phyloP scores from a whole-genome alignment of 1,139 yeast species.

The Wickerhamiella infanticola region DNA sequence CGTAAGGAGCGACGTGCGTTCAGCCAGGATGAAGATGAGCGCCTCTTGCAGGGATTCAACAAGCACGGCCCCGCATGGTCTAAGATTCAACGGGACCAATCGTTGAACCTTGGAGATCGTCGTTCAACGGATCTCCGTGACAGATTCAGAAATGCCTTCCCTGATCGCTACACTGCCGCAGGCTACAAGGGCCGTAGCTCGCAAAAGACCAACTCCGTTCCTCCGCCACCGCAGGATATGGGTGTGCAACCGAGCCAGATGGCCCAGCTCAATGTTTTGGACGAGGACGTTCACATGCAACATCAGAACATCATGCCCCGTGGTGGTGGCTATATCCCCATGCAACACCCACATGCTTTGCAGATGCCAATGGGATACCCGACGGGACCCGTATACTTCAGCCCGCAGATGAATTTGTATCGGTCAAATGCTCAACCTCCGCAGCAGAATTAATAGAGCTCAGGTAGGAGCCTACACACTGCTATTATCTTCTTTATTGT shows the following conservation, averaged over 20 bases:
- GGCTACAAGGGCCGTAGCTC: constrained; percentile 28
- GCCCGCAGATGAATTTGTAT: not conserved
- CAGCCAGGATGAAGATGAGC: constrained; percentile 64
- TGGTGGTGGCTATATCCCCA: constrained; percentile 4
- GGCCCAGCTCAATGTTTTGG: constrained; percentile 4
- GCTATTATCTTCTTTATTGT: not conserved
- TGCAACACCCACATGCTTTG: constrained; percentile 3
- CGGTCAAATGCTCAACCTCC: not conserved
- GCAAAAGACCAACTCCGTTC: constrained; percentile 1
- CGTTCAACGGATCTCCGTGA: constrained; percentile 32
- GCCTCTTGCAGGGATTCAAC: constrained; percentile 49
- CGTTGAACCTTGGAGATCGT: constrained; percentile 24
- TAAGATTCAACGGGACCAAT: constrained; percentile 39
- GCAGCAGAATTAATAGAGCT: not conserved
- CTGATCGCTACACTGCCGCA: constrained; percentile 29
- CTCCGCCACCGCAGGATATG: constrained; percentile 5
- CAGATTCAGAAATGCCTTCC: constrained; percentile 31
- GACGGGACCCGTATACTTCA: not conserved
- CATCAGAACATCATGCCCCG: constrained; percentile 6
- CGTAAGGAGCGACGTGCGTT: constrained; percentile 31
- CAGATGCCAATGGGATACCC: constrained; percentile 1
- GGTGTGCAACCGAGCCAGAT: constrained; percentile 4
- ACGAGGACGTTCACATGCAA: constrained; percentile 7
- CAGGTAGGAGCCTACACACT: not conserved
- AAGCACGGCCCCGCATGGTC: constrained; percentile 82